A percentile compares a stretch with the other conserved stretches of the same genome.
These are phyloP conservation scores for Spizellomyces punctatus DNA, from an alignment of 192 early-diverging fungal genomes.

Conservation along the genomic window DNA sequence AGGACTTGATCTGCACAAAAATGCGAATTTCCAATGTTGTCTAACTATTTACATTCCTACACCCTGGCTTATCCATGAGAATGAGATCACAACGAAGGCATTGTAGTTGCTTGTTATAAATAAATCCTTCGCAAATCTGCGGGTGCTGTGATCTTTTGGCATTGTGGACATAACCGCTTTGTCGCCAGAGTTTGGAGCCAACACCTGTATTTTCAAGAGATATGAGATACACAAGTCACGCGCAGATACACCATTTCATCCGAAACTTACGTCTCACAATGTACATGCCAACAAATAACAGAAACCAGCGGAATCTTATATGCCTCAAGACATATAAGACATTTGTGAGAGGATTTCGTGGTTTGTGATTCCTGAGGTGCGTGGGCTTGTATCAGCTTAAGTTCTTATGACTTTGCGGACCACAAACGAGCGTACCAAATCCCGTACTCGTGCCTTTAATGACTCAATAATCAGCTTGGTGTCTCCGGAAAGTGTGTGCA, in stretches of 20 bases:
- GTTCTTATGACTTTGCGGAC: background rate
- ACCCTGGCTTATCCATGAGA: no score
- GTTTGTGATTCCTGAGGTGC: conserved; percentile 11
- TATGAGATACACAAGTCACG: conserved; percentile 10
- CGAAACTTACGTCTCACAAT: conserved; percentile 67
- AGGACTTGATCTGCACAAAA: no score
- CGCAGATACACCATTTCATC: background rate
- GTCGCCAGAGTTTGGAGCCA: conserved; percentile 83
- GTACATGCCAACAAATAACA: conserved; percentile 90
- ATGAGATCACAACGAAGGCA: no score
- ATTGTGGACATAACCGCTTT: conserved; percentile 91
- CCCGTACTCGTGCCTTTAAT: conserved; percentile 68
- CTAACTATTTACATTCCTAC: no score
- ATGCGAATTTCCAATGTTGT: no score
- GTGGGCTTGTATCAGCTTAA: conserved; percentile 13
- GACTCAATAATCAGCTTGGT: conserved; percentile 78
- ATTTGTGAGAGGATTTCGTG: conserved; percentile 53
- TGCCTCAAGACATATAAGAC: conserved; percentile 79
- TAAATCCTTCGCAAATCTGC: conserved; percentile 80
- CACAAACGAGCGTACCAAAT: conserved; percentile 55
- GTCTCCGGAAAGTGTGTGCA: conserved; percentile 22
- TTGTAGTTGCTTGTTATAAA: conserved; percentile 50
- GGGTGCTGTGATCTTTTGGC: conserved; percentile 82
- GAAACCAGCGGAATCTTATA: conserved; percentile 75
- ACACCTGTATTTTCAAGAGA: conserved; percentile 48